Conservation (phyloP, 106 monocot species). For the Posidonia australis region DNA sequence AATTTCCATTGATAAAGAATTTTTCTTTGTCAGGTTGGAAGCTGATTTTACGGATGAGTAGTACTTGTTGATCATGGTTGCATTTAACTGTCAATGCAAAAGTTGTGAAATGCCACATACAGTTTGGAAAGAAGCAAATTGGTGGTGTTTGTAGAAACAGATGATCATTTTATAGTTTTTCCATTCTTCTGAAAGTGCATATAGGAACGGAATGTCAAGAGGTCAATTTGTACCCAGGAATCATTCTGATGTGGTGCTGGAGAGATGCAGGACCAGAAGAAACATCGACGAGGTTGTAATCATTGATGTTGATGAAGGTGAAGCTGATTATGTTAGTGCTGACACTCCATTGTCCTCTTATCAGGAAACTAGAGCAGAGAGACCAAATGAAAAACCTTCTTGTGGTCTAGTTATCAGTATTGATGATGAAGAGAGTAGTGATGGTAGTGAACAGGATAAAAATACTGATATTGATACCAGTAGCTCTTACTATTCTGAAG, state of each 20-base stretch:
- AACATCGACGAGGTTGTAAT: slow-evolving; percentile 23
- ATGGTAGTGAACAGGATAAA: slow-evolving; percentile 18
- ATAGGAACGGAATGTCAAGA: slow-evolving; percentile 37
- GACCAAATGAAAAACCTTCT: slow-evolving; percentile 9
- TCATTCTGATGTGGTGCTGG: slow-evolving; percentile 23
- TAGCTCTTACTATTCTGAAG: background rate
- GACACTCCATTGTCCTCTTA: slow-evolving; percentile 27
- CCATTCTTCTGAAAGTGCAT: background rate
- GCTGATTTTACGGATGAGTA: background rate
- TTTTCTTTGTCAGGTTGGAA: background rate
- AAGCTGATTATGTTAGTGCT: slow-evolving; percentile 18
- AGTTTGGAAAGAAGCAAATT: background rate
- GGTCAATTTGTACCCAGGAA: slow-evolving; percentile 34
- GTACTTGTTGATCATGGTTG: no score
- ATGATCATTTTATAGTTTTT: background rate
- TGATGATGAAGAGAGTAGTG: slow-evolving; percentile 42
- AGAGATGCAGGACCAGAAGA: slow-evolving; percentile 37
- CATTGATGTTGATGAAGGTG: slow-evolving; percentile 41
- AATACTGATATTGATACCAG: background rate
- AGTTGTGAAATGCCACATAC: background rate
- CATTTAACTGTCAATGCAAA: no score
- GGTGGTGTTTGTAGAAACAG: background rate
- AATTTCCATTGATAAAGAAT: background rate
- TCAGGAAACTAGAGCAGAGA: slow-evolving; percentile 11
- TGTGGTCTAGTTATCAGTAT: slow-evolving; percentile 46